phyloP scores from a whole-genome alignment of 176 grass and related monocot species.

The Leersia perrieri region DNA sequence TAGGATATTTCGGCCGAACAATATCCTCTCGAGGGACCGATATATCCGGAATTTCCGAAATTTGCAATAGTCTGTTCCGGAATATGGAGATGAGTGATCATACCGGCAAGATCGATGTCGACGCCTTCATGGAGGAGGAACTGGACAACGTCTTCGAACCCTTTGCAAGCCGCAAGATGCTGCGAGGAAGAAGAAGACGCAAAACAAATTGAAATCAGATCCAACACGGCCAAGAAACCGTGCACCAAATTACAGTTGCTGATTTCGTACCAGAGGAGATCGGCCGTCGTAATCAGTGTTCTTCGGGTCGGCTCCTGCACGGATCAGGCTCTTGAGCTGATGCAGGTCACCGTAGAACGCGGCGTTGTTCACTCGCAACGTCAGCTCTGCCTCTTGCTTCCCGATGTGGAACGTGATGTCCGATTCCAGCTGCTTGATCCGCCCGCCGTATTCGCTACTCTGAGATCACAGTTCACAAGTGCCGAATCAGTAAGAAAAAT shows the following conservation, averaged over 20 bases:
- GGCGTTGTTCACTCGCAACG: conserved; percentile 69
- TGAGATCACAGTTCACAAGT: conserved; percentile 18
- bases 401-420: conserved; percentile 92
- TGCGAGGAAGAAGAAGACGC: conserved; percentile 15
- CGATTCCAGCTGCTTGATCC: conserved; percentile 72
- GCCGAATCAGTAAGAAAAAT: not conserved
- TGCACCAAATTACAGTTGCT: not conserved
- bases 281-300: conserved; percentile 89
- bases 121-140: conserved; percentile 79
- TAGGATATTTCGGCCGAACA: too few relatives aligned
- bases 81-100: not conserved
- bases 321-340: conserved; percentile 72
- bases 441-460: conserved; percentile 58
- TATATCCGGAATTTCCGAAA: too few relatives aligned
- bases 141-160: conserved; percentile 69
- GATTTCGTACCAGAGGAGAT: conserved; percentile 66
- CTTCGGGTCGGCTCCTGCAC: conserved; percentile 82
- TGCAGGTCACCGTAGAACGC: conserved; percentile 81
- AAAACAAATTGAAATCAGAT: not conserved
- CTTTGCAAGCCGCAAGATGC: conserved; percentile 85
- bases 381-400: conserved; percentile 92
- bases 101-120: conserved; percentile 73
- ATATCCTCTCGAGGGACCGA: too few relatives aligned
- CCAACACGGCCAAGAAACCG: not conserved
- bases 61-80: too few relatives aligned